Evolutionary conservation across 2,329 filamentous ascomycete species (phyloP).

Genomic region (Aureobasidium sp.): DNA sequence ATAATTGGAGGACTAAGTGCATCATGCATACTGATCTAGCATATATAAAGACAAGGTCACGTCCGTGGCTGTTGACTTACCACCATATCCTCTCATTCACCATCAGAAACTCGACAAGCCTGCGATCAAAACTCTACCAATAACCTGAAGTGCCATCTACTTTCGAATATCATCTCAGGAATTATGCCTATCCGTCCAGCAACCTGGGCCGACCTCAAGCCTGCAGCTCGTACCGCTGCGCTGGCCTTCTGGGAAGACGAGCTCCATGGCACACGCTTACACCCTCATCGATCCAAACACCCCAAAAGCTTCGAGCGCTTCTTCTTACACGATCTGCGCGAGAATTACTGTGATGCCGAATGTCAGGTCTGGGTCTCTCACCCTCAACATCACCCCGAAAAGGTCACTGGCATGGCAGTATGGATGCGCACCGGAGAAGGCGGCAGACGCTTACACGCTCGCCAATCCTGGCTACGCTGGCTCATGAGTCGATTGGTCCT

Average conservation of each 20-base stretch:
- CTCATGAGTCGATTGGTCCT: not conserved
- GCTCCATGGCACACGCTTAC: not conserved
- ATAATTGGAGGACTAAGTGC: too few relatives aligned
- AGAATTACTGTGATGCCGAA: not conserved
- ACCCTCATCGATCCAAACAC: not conserved
- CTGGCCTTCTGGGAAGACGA: not conserved
- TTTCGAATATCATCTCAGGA: too few relatives aligned
- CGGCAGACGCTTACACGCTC: not conserved
- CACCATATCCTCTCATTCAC: too few relatives aligned
- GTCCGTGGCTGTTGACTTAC: too few relatives aligned
- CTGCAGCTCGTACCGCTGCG: not conserved
- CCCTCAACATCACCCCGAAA: not conserved
- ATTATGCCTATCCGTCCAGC: not conserved
- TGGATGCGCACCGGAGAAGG: not conserved
- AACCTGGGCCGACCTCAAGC: not conserved
- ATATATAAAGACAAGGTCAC: too few relatives aligned
- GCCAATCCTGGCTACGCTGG: not conserved
- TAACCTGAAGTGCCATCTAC: too few relatives aligned
- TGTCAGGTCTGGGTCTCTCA: not conserved
- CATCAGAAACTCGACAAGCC: too few relatives aligned
- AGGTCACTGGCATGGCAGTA: not conserved
- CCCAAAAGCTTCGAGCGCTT: not conserved
- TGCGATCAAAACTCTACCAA: too few relatives aligned
- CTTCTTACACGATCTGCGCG: not conserved
- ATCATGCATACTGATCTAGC: too few relatives aligned